Evolutionary conservation across 163 green algal genomes (phyloP), one percentile per base, ranked within the genome.

Genomic region (Trebouxia gelatinosa): DNA sequence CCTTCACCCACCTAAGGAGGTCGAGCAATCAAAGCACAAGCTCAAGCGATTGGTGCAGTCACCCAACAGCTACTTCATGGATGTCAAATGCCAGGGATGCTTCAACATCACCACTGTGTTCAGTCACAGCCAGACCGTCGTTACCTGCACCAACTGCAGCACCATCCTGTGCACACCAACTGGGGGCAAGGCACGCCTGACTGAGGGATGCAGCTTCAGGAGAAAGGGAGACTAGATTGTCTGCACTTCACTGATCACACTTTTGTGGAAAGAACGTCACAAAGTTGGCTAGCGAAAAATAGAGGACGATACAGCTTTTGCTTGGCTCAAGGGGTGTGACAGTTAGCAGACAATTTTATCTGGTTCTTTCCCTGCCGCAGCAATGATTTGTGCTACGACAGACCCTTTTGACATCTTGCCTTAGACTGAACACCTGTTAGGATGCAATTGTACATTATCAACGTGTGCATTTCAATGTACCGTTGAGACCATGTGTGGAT

Each of bases 81-180:
- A 99, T 88, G 96, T 99, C 65, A 99, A 99, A 90, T 99, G 96
- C 92, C 91, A 96, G 85, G 95, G 95, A 62, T 99, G 95, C 94
- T 98, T 99, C 82, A 94, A 93, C 80, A 99, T 99, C 83, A 99
- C 95, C 28, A 99, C 95, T 16, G 95, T 99, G 58, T 99, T 99
- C 91, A 95, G 87, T 58, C 94, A 99, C 88, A 95, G 87, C 40
- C 95, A 99, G 89, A 96, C 91, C 19, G 94, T 97, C 34, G 91
- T 97, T 57, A 79, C 94, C 32, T 97, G 93, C 93, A 89, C 92
- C 66, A 97, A 87, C 88, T 99, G 95, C 93, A 96, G 91, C 61
- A 88, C 93, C 51, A 90, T 99, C 48, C 92, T 99, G 66, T 99
- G 95, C 91, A 95, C 95, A 65, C 95, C 95, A 50, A 99, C 95